These are phyloP conservation scores for Yamadazyma triangularis DNA, from an alignment of 1,139 yeast species.

Conservation along the genomic window DNA sequence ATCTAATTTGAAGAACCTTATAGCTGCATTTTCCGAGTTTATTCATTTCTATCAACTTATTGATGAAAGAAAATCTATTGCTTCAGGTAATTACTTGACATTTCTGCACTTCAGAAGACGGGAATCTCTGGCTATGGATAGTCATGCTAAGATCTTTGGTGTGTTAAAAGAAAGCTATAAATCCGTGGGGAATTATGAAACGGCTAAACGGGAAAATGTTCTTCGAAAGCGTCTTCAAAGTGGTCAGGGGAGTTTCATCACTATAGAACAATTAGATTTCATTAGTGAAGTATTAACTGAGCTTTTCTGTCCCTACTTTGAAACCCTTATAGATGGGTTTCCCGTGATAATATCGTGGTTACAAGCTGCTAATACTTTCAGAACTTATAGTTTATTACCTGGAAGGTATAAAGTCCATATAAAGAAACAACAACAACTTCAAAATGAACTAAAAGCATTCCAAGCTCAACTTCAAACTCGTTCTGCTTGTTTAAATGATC, in stretches of 20 bases:
- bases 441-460: conserved; percentile 13
- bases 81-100: conserved; percentile 6
- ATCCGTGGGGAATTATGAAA: conserved; percentile 29
- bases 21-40: conserved; percentile 22
- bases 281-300: conserved; percentile 18
- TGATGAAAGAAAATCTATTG: conserved; percentile 18
- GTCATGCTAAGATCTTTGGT: conserved; percentile 17
- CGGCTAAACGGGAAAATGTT: conserved; percentile 16
- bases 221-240: conserved; percentile 19
- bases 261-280: conserved; percentile 22
- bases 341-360: conserved; percentile 23
- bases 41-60: conserved; percentile 28
- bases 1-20: conserved; percentile 19
- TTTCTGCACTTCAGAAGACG: neutral
- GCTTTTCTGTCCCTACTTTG: conserved; percentile 17
- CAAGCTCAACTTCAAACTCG: conserved; percentile 8
- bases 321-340: conserved; percentile 16
- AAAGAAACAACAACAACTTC: conserved; percentile 14
- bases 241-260: conserved; percentile 13
- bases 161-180: conserved; percentile 27
- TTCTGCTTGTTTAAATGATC: conserved; percentile 11
- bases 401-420: conserved; percentile 11
- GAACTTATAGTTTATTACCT: conserved; percentile 17
- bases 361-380: conserved; percentile 24
- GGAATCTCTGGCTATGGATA: conserved; percentile 15